Evolutionary conservation across 441 rosid genomes (phyloP), one percentile per base, ranked within the genome.

Genomic region (Macaranga tanarius): DNA sequence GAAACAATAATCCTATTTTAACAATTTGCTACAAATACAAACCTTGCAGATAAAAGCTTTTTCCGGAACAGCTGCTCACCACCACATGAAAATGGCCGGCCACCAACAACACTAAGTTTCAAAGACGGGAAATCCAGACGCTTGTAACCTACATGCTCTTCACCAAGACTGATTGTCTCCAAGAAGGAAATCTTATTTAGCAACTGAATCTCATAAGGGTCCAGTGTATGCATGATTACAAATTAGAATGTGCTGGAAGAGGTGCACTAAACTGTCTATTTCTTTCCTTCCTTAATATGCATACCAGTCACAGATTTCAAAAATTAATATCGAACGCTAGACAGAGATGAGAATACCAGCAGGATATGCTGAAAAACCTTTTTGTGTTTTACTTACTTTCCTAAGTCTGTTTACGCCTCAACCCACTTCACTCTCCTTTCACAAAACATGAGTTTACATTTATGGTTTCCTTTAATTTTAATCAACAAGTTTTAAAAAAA

Each of bases 21-120:
- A 13, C 34, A 31, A 26, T 72, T 38, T 55, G 51, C 73, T 22
- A 10, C 44, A 65, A 26, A 62, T 26, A 79, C 83, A 57, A 67
- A 92, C 98, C 97, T 86, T 62, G 82, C 80, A 74, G 81, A 77
- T 62, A 92, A 81, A 75, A 94, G 90, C 76, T 68, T 83, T 64
- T 81, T 84, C 51, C 92, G 84, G 80, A 81, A 85, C 50, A 94
- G 65, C 69, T 67, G 81, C 71, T 80, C 72, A 16, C 97, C 97
- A 0, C 97, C 99, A 79, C 84, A 81, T 52, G 99, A 92, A 90
- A 94, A 92, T 71, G 97, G 99, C 51, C 95, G 86, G 71, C 95
- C 99, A 79, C 99, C 99, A 65, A 88, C 90, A 76, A 94, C 65
- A 72, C 92, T 92, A 74, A 92, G 84, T 84, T 92, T 92, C 25